phyloP scores from a whole-genome alignment of 2,329 filamentous ascomycete genomes.

The Bipolaris victoriae region DNA sequence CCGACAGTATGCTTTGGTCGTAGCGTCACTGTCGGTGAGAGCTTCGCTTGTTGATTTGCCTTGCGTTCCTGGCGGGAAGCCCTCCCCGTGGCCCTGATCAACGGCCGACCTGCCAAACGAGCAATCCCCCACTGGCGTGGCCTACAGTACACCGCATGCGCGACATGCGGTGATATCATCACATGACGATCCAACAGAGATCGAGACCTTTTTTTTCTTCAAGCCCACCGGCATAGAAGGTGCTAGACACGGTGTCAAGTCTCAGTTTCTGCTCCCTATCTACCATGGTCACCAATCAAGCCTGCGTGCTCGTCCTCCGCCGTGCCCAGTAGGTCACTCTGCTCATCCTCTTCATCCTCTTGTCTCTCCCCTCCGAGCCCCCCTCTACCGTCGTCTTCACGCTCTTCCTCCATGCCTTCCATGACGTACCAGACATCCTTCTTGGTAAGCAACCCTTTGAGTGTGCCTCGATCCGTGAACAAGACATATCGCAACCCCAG shows the following conservation, averaged over 20 bases:
- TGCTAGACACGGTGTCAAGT: slow-evolving; percentile 5
- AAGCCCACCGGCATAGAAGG: neutral
- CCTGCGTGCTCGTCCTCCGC: slow-evolving; percentile 30
- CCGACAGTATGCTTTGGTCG: slow-evolving; percentile 1
- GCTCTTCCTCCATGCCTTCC: slow-evolving; percentile 60
- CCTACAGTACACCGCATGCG: slow-evolving; percentile 4
- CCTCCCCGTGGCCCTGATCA: slow-evolving; percentile 2
- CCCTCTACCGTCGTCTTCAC: slow-evolving; percentile 38
- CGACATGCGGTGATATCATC: slow-evolving; percentile 5
- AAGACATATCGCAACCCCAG: slow-evolving; percentile 89
- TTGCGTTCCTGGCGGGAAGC: slow-evolving; percentile 3
- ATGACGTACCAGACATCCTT: slow-evolving; percentile 97
- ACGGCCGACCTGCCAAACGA: slow-evolving; percentile 10
- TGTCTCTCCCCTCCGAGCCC: slow-evolving; percentile 43
- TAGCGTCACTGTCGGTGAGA: slow-evolving; percentile 11
- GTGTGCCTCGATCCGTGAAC: slow-evolving; percentile 78
- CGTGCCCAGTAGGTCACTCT: slow-evolving; percentile 48
- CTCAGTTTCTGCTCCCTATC: slow-evolving; percentile 10
- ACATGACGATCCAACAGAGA: neutral
- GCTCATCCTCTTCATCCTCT: slow-evolving; percentile 44
- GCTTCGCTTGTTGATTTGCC: slow-evolving; percentile 1
- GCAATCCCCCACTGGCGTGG: slow-evolving; percentile 4
- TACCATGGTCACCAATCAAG: slow-evolving; percentile 23
- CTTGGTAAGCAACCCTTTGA: slow-evolving; percentile 90
- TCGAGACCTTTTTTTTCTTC: neutral